Percentiles rank a stretch among this genome's conserved stretches.
phyloP scores from a whole-genome alignment of 2,329 filamentous ascomycete genomes.

The Seiridium cupressi region DNA sequence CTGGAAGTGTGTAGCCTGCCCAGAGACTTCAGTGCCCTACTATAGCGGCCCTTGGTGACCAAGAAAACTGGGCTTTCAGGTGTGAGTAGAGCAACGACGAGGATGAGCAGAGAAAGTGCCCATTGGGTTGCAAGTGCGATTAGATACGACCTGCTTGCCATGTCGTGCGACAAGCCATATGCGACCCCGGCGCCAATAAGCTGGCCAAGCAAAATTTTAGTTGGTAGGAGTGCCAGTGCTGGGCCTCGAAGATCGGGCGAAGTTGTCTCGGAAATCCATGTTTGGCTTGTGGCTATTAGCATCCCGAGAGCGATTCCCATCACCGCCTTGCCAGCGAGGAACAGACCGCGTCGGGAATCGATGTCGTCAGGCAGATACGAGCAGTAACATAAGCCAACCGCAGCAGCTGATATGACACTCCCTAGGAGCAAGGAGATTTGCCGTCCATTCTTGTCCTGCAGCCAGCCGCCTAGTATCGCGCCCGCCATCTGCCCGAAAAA shows the following conservation, averaged over 20 bases:
- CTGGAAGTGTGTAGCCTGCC: constrained; percentile 43
- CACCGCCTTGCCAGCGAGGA: constrained; percentile 43
- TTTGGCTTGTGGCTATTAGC: constrained; percentile 39
- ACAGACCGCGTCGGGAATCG: constrained; percentile 22
- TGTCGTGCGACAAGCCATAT: constrained; percentile 24
- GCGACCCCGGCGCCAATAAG: constrained; percentile 43
- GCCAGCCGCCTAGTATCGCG: constrained; percentile 28
- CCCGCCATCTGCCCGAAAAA: constrained; percentile 7
- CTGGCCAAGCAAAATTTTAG: constrained; percentile 47
- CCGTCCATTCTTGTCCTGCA: constrained; percentile 39
- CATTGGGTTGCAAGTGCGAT: constrained; percentile 43
- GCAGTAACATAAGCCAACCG: constrained; percentile 32
- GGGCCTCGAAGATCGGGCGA: constrained; percentile 44
- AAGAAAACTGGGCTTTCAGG: constrained; percentile 52
- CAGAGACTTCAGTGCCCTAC: constrained; percentile 42
- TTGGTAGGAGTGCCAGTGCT: constrained; percentile 46
- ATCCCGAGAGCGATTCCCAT: constrained; percentile 44
- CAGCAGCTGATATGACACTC: constrained; percentile 33
- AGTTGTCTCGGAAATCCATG: constrained; percentile 50
- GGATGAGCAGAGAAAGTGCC: constrained; percentile 39
- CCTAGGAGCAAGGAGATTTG: constrained; percentile 32
- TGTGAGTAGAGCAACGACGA: constrained; percentile 40
- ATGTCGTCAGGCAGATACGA: constrained; percentile 27
- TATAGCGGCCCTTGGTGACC: constrained; percentile 36
- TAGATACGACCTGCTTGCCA: constrained; percentile 29